Evolutionary conservation across 768 basidiomycete species (phyloP).

Genomic region (Lyophyllum shimeji): DNA sequence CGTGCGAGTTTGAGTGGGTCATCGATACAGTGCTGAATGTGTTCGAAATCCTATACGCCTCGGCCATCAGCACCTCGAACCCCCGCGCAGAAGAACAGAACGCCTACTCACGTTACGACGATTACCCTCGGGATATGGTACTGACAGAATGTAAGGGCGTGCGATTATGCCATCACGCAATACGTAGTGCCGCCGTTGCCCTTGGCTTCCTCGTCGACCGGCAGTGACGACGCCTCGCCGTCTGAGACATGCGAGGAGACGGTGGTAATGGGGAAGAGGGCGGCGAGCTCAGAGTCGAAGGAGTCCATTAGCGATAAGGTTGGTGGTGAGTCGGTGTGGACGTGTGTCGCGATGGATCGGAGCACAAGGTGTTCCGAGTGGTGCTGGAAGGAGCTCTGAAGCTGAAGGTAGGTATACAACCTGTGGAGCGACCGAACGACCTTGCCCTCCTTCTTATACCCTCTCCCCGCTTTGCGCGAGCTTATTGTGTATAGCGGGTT

Average conservation of each 20-base stretch:
- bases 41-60: neutral
- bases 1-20: neutral
- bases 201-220: neutral
- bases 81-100: neutral
- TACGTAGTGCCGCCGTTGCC: neutral
- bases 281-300: slow-evolving; percentile 3
- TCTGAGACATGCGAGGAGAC: neutral
- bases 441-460: neutral
- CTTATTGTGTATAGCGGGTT: no score
- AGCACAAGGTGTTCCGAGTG: no score
- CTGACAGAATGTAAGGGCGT: neutral
- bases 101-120: neutral
- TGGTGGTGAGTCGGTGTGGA: neutral
- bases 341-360: neutral
- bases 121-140: neutral
- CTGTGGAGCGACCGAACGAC: neutral
- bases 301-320: neutral
- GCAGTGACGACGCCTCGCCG: neutral
- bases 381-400: no score
- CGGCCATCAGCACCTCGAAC: neutral
- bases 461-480: neutral
- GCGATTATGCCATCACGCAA: slow-evolving; percentile 1
- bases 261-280: neutral
- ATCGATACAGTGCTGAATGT: neutral
- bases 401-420: no score